Percentiles rank a stretch among this genome's conserved stretches.
Evolutionary conservation across 371 early-diverging fungal genomes (phyloP).

Genomic region (Conidiobolus incongruus): DNA sequence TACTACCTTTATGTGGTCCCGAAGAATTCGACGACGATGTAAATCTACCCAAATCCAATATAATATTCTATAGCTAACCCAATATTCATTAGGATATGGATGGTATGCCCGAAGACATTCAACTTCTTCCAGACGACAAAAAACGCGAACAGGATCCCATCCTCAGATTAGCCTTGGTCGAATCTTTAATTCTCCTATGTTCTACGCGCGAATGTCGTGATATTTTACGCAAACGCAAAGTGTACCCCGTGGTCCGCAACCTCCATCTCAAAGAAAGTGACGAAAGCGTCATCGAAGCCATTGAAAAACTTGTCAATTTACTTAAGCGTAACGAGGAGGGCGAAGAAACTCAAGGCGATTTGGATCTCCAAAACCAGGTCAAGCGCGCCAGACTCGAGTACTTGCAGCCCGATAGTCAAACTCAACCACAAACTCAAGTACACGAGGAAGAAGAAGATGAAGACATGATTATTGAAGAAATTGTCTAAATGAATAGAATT

Average conservation of each 20-base stretch:
- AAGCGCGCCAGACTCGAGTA: too few species aligned
- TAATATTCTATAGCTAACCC: neutral
- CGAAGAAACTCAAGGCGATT: too few species aligned
- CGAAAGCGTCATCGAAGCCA: slow-evolving; percentile 33
- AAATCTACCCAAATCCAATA: slow-evolving; percentile 4
- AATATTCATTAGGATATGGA: slow-evolving; percentile 54
- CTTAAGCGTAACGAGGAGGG: slow-evolving; percentile 71
- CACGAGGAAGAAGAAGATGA: too few species aligned
- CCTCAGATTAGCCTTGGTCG: slow-evolving; percentile 46
- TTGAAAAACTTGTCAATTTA: slow-evolving; percentile 62
- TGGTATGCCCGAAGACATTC: slow-evolving; percentile 79
- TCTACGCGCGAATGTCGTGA: slow-evolving; percentile 53
- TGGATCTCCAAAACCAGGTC: neutral
- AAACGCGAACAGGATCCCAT: slow-evolving; percentile 59
- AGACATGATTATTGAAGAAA: too few species aligned
- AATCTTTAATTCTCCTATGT: slow-evolving; percentile 57
- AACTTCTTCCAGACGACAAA: slow-evolving; percentile 63
- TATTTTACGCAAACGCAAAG: slow-evolving; percentile 48
- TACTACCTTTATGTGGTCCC: slow-evolving; percentile 77
- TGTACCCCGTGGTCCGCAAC: slow-evolving; percentile 67
- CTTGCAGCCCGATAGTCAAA: too few species aligned
- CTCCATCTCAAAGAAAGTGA: slow-evolving; percentile 49
- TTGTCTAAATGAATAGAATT: too few species aligned
- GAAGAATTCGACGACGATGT: slow-evolving; percentile 75
- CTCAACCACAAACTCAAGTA: too few species aligned